Base-by-base conservation (phyloP, 257 asterid species). In the Marsdenia floribunda region DNA sequence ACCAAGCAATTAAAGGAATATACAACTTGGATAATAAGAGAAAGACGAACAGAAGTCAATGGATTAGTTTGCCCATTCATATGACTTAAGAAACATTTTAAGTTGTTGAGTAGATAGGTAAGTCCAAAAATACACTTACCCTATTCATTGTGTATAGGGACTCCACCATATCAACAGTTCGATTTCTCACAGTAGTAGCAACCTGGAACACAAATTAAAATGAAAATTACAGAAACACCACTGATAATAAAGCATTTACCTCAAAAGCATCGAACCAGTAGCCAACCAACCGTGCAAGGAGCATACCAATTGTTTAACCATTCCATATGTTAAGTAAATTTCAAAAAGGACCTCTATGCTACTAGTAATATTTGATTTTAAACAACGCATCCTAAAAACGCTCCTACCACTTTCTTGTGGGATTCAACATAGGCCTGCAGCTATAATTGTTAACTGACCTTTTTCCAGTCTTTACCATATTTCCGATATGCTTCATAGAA, bases 401-500 rank as follows among this genome's bases (percentile, higher is more conserved):
- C 38, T 73, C 50, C 37, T 35, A 3, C 16, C 22, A 70, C 65
- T 76, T 40, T 57, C 16, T 38, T 22, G 3, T 5, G 46, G 72
- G 11, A 72, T 16, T 21, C 49, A 66, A 73, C 19, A 38, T 42
- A 33, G 10, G 24, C 50, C 37, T 7, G 42, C 76, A 38, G 12
- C 22, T 15, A 33, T 26, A 21, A 5, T 70, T 72, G 47, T 66
- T 74, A 74, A 83, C 96, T 72, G 29, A 93, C 97, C 98, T 93
- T 93, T 83, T 90, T 91, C 96, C 96, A 93, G 60, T 93, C 92
- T 86, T 85, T 88, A 70, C 93, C 91, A 78, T 91, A 77, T 81
- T 86, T 93, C 79, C 98, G 89, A 79, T 88, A 91, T 33, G 96
- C 90, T 42, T 93, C 92, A 82, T 93, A 93, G 79, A 93, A 93